Evolutionary conservation across 2,329 filamentous ascomycete species (phyloP), one percentile per base, ranked within the genome.

Genomic region (Ophiosphaerella herpotricha): DNA sequence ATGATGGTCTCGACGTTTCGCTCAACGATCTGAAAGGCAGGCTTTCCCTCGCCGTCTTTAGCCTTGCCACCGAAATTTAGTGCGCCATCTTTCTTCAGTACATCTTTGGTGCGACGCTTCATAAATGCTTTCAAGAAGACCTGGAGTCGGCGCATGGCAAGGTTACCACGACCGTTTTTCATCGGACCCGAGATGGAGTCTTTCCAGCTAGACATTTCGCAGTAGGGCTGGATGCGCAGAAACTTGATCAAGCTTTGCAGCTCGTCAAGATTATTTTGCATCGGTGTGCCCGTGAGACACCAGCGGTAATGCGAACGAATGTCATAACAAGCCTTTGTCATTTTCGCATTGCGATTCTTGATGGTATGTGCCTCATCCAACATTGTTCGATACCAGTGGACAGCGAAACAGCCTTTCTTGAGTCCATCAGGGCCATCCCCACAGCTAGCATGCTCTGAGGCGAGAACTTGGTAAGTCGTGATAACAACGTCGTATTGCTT

Each of bases 251-350:
- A 77, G 60, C 91, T 96, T 69, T 99, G 94, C 43, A 99, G 78
- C 73, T 99, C 94, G 59, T 99, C 94, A 5, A 99, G 83, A 64
- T 96, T 97, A 75, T 99, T 99, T 70, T 99, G 94, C 87, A 99
- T 91, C 0, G 94, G 94, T 1, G 94, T 99, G 45, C 94, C 94
- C 0, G 92, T 96, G 54, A 99, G 77, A 68, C 94, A 97, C 94
- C 94, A 99, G 53, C 94, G 83, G 66, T 96, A 97, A 70, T 94
- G 88, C 16, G 90, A 87, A 26, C 87, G 81, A 29, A 99, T 76
- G 1, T 90, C 90, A 68, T 87, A 99, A 59, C 90, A 94, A 1
- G 94, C 92, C 71, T 96, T 91, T 1, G 93, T 96, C 35, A 90
- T 87, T 75, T 99, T 99, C 18, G 94, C 91, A 60, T 95, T 96